Evolutionary conservation across 108 stramenopile genomes (phyloP), one percentile per base, ranked within the genome.

Genomic region (Hondaea fermentalgiana): DNA sequence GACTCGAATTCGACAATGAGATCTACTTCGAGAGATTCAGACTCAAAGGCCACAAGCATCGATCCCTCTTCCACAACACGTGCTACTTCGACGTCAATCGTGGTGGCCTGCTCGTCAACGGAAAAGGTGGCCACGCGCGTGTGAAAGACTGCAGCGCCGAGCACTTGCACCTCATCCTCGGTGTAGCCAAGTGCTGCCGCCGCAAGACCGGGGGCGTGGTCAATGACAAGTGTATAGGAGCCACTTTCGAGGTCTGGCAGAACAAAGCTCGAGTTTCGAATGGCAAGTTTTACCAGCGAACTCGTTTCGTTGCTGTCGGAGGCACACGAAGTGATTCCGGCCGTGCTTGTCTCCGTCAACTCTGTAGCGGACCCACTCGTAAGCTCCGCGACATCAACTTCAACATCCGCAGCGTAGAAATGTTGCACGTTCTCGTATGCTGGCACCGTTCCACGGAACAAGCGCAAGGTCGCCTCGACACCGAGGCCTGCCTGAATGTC

Each of bases 361-460:
- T 21, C 28, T 6, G 76, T 45, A 12, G 76, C 51, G 25, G 35
- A 12, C 42, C 35, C 64, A 10, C 17, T 10, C 28, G 49, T 28
- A 0, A 53, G 45, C n/a, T 25, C 51, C 6, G 3, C 76, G 28
- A 45, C 51, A 6, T 83, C 49, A 16, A 53, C 1, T 6, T 83
- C 76, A 6, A 53, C 45, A 35, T 83, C 51, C 16, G 49, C 76
- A 3, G 49, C 12, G 76, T 53, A 47, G 25, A 53, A 25, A n/a
- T 47, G 45, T 45, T 47, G n/a, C n/a, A 83, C 76, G 49, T 83
- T 53, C 51, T 83, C 76, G 25, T 53, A 83, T 23, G 76, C 76
- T 6, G 76, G 76, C n/a, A 83, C 76, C 14, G 76, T 83, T 8
- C 76, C 76, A 12, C 76, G 76, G 23, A 45, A 83, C 76, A 83